These are phyloP conservation scores for Coemansia sp. DNA, from an alignment of 192 early-diverging fungal genomes.

Conservation along the genomic window DNA sequence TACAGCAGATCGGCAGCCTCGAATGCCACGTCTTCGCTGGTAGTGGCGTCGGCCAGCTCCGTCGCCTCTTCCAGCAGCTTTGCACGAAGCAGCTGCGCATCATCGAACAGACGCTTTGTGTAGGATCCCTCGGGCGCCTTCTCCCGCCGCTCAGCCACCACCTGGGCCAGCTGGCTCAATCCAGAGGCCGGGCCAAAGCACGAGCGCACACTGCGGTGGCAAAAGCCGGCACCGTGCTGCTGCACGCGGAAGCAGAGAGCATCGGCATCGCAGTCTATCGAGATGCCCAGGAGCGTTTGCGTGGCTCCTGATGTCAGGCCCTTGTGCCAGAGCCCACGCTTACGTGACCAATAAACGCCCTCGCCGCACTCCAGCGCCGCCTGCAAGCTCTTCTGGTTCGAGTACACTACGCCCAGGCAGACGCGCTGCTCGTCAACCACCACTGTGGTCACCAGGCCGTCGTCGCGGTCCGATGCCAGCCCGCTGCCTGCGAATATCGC, in stretches of 20 bases:
- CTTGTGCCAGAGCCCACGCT: slow-evolving; percentile 93
- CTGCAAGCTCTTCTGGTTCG: slow-evolving; percentile 73
- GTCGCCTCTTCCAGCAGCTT: slow-evolving; percentile 97
- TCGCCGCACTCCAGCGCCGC: slow-evolving; percentile 72
- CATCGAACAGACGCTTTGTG: slow-evolving; percentile 83
- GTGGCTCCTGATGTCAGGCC: slow-evolving; percentile 92
- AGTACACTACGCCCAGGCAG: slow-evolving; percentile 93
- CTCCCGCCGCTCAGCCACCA: slow-evolving; percentile 64
- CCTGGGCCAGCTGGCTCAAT: slow-evolving; percentile 67
- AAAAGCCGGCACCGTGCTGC: slow-evolving; percentile 88
- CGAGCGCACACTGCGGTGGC: slow-evolving; percentile 84
- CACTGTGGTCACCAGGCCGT: slow-evolving; percentile 86
- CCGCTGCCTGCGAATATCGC: slow-evolving; percentile 31
- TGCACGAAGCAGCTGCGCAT: slow-evolving; percentile 72
- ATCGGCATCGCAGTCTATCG: slow-evolving; percentile 91
- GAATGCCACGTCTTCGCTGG: slow-evolving; percentile 80
- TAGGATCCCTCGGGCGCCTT: slow-evolving; percentile 87
- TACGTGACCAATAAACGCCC: slow-evolving; percentile 93
- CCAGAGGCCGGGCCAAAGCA: slow-evolving; percentile 88
- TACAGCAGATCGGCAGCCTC: slow-evolving; percentile 96
- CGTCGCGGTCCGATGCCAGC: slow-evolving; percentile 71
- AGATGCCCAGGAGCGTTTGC: slow-evolving; percentile 75
- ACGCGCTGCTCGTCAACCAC: slow-evolving; percentile 87
- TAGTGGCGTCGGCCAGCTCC: slow-evolving; percentile 80
- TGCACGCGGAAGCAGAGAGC: slow-evolving; percentile 81